phyloP scores from a whole-genome alignment of 2,329 filamentous ascomycete genomes.

The Tolypocladium amazonense region DNA sequence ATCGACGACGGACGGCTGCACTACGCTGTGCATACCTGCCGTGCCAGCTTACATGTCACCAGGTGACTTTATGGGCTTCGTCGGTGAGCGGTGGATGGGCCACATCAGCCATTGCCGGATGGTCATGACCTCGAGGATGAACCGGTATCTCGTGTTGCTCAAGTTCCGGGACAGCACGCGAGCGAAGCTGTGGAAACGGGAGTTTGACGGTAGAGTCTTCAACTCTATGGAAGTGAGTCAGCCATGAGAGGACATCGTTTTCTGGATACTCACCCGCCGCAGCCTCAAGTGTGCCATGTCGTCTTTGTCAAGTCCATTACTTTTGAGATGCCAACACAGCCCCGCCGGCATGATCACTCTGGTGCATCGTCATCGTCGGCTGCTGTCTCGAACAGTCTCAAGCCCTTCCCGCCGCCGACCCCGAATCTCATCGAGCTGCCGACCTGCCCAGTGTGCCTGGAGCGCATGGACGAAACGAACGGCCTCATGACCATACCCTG shows the following conservation, averaged over 20 bases:
- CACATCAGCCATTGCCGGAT: conserved; percentile 90
- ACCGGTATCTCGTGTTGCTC: conserved; percentile 90
- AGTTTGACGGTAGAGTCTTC: conserved; percentile 90
- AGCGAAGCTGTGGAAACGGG: conserved; percentile 69
- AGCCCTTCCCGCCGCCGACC: conserved; percentile 57
- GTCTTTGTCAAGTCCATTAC: conserved; percentile 90
- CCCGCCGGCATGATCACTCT: conserved; percentile 46
- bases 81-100: conserved; percentile 77
- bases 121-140: conserved; percentile 80
- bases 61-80: conserved; percentile 80
- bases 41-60: conserved; percentile 91
- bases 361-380: conserved; percentile 34
- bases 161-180: conserved; percentile 72
- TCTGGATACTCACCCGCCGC: conserved; percentile 8
- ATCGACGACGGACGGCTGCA: conserved; percentile 52
- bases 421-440: conserved; percentile 83
- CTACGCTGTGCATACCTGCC: conserved; percentile 83
- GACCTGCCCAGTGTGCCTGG: conserved; percentile 91
- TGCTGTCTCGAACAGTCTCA: conserved; percentile 33
- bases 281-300: conserved; percentile 87
- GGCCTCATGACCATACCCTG: conserved; percentile 92
- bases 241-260: no score
- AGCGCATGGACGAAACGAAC: conserved; percentile 96
- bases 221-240: conserved; percentile 70
- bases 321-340: conserved; percentile 54